Percentiles rank a stretch among this genome's conserved stretches.
These are phyloP conservation scores for rapeseed (Brassica napus) DNA, from an alignment of 345 rosid genomes.

Conservation along the genomic window DNA sequence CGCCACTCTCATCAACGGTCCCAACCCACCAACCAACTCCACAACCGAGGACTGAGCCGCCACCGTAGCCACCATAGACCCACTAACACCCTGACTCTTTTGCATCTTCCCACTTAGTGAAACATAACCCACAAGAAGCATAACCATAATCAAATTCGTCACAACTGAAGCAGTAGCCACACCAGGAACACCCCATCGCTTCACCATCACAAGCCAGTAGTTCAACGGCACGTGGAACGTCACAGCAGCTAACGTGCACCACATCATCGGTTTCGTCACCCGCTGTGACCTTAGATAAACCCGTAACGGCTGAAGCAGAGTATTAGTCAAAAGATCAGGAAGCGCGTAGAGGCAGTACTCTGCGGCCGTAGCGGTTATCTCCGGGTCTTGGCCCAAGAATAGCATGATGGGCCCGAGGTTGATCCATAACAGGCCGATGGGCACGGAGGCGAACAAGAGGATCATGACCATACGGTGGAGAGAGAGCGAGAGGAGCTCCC, in stretches of 20 bases:
- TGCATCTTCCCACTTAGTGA: constrained; percentile 60
- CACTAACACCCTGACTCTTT: constrained; percentile 43
- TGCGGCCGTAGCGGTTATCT: constrained; percentile 82
- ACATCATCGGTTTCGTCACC: constrained; percentile 91
- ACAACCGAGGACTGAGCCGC: constrained; percentile 41
- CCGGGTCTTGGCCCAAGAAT: constrained; percentile 76
- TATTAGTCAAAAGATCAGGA: constrained; percentile 86
- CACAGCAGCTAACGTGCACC: constrained; percentile 79
- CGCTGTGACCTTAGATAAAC: constrained; percentile 80
- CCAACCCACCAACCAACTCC: constrained; percentile 60
- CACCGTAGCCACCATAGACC: constrained; percentile 33
- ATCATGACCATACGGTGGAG: constrained; percentile 86
- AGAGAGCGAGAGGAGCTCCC: constrained; percentile 82
- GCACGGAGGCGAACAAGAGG: constrained; percentile 67
- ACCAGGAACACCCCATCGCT: constrained; percentile 74
- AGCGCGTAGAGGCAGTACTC: constrained; percentile 75
- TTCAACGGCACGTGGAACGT: constrained; percentile 81
- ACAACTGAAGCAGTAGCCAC: constrained; percentile 93
- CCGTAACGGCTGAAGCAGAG: constrained; percentile 77
- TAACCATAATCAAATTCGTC: constrained; percentile 80
- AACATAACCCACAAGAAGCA: constrained; percentile 72
- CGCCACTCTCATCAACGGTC: constrained; percentile 74
- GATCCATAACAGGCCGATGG: constrained; percentile 78
- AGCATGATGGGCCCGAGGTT: constrained; percentile 83
- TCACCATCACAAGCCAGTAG: constrained; percentile 58